These are phyloP conservation scores for Penicillium digitatum DNA, from an alignment of 2,329 filamentous ascomycete genomes.

Conservation along the genomic window DNA sequence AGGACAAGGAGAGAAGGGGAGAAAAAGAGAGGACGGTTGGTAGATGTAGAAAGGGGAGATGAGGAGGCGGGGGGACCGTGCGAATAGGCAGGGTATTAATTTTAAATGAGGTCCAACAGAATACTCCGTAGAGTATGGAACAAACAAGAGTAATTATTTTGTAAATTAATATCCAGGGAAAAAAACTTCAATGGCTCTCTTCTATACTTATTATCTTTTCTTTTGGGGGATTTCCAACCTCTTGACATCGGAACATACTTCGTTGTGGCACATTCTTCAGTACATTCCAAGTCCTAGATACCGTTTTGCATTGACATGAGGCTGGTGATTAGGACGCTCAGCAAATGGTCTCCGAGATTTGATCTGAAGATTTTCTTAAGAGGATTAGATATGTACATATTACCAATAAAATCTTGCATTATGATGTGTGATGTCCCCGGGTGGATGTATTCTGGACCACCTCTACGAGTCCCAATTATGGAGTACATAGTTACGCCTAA, in stretches of 20 bases:
- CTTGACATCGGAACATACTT: conserved; percentile 15
- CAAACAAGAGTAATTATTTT: not conserved
- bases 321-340: conserved; percentile 10
- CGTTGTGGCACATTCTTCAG: conserved; percentile 21
- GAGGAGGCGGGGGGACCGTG: conserved; percentile 16
- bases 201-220: conserved; percentile 18
- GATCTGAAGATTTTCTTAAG: not conserved
- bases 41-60: conserved; percentile 17
- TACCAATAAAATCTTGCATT: not conserved
- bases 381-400: not conserved
- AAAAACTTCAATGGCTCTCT: not conserved
- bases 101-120: not conserved
- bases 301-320: conserved; percentile 1
- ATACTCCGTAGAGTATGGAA: not conserved
- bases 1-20: conserved; percentile 12
- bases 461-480: not conserved
- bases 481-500: not conserved
- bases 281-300: conserved; percentile 22
- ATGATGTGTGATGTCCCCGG: not conserved
- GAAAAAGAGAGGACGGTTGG: conserved; percentile 8
- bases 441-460: not conserved
- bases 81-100: conserved; percentile 11
- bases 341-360: conserved; percentile 2
- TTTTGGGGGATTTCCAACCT: conserved; percentile 15
- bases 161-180: not conserved